Conservation (phyloP, 495 filamentous ascomycete species). For the Podospora pseudoanserina region DNA sequence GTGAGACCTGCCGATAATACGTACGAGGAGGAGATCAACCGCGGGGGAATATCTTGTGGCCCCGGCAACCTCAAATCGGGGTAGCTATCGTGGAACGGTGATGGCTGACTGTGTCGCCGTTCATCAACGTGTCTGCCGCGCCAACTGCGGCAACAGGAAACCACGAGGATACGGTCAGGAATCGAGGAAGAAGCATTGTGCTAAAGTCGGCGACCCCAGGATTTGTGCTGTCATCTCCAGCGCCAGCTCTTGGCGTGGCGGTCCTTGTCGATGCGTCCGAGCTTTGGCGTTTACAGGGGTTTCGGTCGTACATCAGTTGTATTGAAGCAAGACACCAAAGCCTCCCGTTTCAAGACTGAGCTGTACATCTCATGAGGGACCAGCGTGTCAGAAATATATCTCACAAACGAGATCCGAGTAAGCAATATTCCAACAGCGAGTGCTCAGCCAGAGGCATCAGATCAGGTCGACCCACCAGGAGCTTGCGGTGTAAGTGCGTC, state of each 20-base stretch:
- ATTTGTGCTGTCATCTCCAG: neutral
- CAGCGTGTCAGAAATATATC: too few species aligned
- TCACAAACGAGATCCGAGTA: too few species aligned
- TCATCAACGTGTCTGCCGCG: neutral
- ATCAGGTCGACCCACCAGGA: too few species aligned
- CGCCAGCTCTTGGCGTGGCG: slow-evolving; percentile 2
- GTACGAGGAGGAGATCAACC: neutral
- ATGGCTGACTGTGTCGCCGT: neutral
- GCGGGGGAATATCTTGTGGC: neutral
- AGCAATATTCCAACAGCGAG: too few species aligned
- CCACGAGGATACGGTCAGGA: neutral
- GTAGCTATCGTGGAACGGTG: neutral
- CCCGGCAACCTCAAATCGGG: neutral
- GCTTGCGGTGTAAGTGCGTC: neutral
- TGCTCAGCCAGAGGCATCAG: too few species aligned
- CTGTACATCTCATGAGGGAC: neutral
- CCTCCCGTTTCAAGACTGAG: neutral
- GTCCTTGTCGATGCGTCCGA: neutral
- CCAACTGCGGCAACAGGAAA: neutral
- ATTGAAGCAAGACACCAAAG: neutral
- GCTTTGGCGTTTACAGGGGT: neutral
- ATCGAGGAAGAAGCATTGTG: neutral
- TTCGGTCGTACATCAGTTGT: neutral
- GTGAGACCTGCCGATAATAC: neutral
- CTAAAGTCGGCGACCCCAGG: neutral